These are phyloP conservation scores for Fusarium acutatum DNA, from an alignment of 2,329 filamentous ascomycete species.

Conservation along the genomic window DNA sequence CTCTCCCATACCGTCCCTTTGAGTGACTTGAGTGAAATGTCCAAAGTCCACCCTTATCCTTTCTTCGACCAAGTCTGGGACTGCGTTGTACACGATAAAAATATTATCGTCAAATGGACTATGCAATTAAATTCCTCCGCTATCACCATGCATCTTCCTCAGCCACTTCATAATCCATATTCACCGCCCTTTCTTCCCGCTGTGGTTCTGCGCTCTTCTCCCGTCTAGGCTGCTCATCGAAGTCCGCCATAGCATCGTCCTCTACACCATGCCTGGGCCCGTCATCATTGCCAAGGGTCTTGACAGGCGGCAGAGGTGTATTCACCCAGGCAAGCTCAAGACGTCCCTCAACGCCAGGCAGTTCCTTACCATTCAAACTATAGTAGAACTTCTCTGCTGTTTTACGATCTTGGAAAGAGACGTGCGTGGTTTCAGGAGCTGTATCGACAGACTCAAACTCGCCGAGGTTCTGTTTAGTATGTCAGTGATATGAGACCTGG, in stretches of 20 bases:
- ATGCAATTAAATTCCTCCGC: not conserved
- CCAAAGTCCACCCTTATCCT: not conserved
- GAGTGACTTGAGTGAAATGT: not conserved
- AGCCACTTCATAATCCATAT: constrained; percentile 64
- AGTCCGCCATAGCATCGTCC: constrained; percentile 40
- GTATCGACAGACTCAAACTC: constrained; percentile 68
- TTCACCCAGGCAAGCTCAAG: constrained; percentile 73
- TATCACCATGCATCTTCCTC: constrained; percentile 59
- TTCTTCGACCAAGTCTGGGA: not conserved
- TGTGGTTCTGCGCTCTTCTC: constrained; percentile 30
- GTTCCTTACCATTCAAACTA: constrained; percentile 61
- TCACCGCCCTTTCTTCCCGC: constrained; percentile 46
- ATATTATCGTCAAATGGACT: not conserved
- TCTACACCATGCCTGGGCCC: constrained; percentile 7
- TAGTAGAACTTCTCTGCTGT: constrained; percentile 77
- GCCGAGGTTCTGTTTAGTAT: constrained; percentile 61
- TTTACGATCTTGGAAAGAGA: constrained; percentile 73
- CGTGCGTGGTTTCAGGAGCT: constrained; percentile 56
- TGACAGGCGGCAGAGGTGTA: constrained; percentile 38
- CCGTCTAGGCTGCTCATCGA: constrained; percentile 27
- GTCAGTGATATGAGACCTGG: not conserved
- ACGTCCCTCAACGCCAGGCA: constrained; percentile 69
- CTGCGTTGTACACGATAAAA: not conserved
- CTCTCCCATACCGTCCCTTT: not conserved
- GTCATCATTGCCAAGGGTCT: constrained; percentile 19